phyloP scores from a whole-genome alignment of 257 asterid genomes.

The Plantago ovata region DNA sequence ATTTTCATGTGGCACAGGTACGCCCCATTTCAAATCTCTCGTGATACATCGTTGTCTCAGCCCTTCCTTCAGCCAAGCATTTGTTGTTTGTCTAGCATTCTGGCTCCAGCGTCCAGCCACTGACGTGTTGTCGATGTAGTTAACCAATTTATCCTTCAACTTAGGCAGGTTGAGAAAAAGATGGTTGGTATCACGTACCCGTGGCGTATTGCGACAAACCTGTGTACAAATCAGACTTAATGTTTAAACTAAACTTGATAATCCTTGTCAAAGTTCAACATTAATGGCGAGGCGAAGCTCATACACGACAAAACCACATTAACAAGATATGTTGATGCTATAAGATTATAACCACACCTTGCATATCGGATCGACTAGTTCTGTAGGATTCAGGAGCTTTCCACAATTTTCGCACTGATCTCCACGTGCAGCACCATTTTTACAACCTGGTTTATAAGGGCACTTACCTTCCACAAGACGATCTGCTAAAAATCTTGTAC shows the following conservation, averaged over 20 bases:
- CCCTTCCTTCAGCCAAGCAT: conserved; percentile 92
- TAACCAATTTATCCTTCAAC: conserved; percentile 67
- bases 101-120: conserved; percentile 95
- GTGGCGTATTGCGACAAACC: conserved; percentile 71
- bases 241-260: conserved; percentile 12
- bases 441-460: conserved; percentile 78
- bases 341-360: conserved; percentile 43
- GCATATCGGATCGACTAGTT: conserved; percentile 80
- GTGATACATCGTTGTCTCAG: conserved; percentile 77
- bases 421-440: conserved; percentile 86
- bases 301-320: too few relatives aligned
- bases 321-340: conserved; percentile 1
- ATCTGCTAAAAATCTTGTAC: conserved; percentile 80
- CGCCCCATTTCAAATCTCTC: conserved; percentile 97
- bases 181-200: conserved; percentile 68
- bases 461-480: conserved; percentile 86
- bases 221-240: conserved; percentile 26
- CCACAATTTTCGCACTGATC: conserved; percentile 93
- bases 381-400: conserved; percentile 89
- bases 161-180: conserved; percentile 89
- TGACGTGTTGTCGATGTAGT: conserved; percentile 57
- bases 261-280: too few relatives aligned
- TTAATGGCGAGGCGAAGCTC: too few relatives aligned
- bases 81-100: conserved; percentile 76
- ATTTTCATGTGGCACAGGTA: conserved; percentile 88